Evolutionary conservation across 768 basidiomycete species (phyloP).

Genomic region (Phylloporus scabripes): DNA sequence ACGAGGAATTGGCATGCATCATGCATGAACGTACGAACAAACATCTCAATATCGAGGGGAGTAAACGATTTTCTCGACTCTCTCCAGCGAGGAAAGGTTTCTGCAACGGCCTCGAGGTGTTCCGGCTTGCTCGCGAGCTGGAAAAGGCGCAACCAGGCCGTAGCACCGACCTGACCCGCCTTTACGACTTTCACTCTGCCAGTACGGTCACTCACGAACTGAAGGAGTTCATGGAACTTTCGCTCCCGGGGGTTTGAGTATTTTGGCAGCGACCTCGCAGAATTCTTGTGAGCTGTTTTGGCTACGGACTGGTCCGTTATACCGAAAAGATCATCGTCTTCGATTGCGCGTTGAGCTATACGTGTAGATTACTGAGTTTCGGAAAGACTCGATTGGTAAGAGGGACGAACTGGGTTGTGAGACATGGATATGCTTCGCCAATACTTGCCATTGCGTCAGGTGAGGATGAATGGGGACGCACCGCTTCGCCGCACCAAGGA

Average conservation of each 20-base stretch:
- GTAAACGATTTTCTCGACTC: slow-evolving; percentile 39
- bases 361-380: slow-evolving; percentile 1
- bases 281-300: not conserved
- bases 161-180: slow-evolving; percentile 36
- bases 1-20: not conserved
- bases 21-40: slow-evolving; percentile 46
- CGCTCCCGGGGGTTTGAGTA: slow-evolving; percentile 13
- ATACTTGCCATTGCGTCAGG: slow-evolving; percentile 4
- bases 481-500: slow-evolving; percentile 12
- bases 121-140: slow-evolving; percentile 45
- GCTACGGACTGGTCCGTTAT: slow-evolving; percentile 1
- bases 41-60: slow-evolving; percentile 38
- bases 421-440: slow-evolving; percentile 13
- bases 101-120: slow-evolving; percentile 43
- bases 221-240: slow-evolving; percentile 19
- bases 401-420: slow-evolving; percentile 22
- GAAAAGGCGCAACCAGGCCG: slow-evolving; percentile 48
- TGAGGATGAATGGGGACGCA: slow-evolving; percentile 2
- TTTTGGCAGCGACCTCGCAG: not conserved
- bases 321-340: slow-evolving; percentile 11
- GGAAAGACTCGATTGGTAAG: not conserved
- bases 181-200: slow-evolving; percentile 27
- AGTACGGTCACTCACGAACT: slow-evolving; percentile 27
- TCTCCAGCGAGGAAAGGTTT: slow-evolving; percentile 47
- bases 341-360: slow-evolving; percentile 13